These are phyloP conservation scores for Hymenoscyphus fraxineus DNA, from an alignment of 2,329 filamentous ascomycete genomes.

Conservation along the genomic window DNA sequence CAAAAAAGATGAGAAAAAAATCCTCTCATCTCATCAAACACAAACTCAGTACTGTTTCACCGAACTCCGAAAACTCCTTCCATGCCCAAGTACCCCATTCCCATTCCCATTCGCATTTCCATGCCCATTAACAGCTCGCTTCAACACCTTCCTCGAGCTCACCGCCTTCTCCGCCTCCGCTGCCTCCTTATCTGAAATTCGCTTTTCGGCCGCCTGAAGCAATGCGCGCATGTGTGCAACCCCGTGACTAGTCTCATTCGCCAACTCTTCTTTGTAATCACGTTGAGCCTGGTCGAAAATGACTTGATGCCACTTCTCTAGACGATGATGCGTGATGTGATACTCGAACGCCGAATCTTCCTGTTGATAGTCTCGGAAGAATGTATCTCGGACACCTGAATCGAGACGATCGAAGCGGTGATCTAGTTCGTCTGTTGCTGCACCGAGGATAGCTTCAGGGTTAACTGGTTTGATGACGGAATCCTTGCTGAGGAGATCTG, in stretches of 20 bases:
- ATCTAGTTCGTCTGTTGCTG: conserved; percentile 58
- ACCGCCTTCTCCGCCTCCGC: conserved; percentile 27
- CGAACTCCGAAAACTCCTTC: conserved; percentile 20
- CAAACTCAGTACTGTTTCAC: conserved; percentile 10
- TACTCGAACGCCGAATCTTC: conserved; percentile 66
- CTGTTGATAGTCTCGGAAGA: conserved; percentile 66
- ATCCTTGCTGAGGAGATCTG: conserved; percentile 40
- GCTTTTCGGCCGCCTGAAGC: conserved; percentile 28
- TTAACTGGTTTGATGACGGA: conserved; percentile 44
- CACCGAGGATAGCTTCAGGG: conserved; percentile 54
- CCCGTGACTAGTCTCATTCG: conserved; percentile 28
- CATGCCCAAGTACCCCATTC: conserved; percentile 13
- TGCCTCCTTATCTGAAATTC: conserved; percentile 30
- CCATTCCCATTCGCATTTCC: conserved; percentile 15
- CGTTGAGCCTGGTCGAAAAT: conserved; percentile 38
- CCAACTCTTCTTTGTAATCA: conserved; percentile 36
- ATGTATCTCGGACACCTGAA: conserved; percentile 60
- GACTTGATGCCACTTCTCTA: conserved; percentile 64
- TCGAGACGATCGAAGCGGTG: conserved; percentile 57
- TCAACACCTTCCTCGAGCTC: conserved; percentile 24
- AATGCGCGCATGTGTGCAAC: conserved; percentile 16
- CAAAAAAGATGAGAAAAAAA: not conserved
- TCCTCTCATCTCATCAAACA: not conserved
- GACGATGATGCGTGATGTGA: conserved; percentile 62
- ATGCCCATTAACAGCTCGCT: conserved; percentile 18